These are phyloP conservation scores for Sisymbrium altissimum DNA, from an alignment of 345 rosid species.

Conservation along the genomic window DNA sequence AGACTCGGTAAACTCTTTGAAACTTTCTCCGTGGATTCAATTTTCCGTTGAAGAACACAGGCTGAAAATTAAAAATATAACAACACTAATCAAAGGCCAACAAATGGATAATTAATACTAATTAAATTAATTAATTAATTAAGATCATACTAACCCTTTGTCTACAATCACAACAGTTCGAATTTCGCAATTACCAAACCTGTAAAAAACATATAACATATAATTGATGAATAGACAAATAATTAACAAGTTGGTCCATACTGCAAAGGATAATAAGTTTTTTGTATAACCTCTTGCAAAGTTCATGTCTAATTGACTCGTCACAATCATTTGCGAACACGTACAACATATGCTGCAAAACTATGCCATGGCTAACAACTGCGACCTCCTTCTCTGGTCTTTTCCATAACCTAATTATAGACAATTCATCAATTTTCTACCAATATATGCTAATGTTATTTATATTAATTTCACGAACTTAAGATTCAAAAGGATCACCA, in stretches of 20 bases:
- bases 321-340: constrained; percentile 37
- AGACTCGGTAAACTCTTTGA: constrained; percentile 4
- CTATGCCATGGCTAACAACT: constrained; percentile 39
- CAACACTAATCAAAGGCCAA: neutral
- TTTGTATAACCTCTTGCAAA: constrained; percentile 32
- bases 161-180: constrained; percentile 35
- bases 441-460: neutral
- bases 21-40: constrained; percentile 18
- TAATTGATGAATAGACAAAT: neutral
- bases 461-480: neutral
- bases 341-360: constrained; percentile 37
- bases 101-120: neutral
- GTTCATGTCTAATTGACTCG: constrained; percentile 10
- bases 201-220: neutral
- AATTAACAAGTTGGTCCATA: neutral
- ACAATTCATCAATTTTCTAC: neutral
- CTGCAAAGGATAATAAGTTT: neutral
- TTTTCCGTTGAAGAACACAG: neutral
- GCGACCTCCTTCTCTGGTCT: constrained; percentile 39
- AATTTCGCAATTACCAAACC: constrained; percentile 36
- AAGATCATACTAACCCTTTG: constrained; percentile 28
- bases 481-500: constrained; percentile 22
- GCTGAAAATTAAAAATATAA: constrained; percentile 17
- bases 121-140: neutral
- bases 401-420: constrained; percentile 33